Percentiles rank a stretch among this genome's conserved stretches.
These are phyloP conservation scores for Boletus albobrunnescens DNA, from an alignment of 1,284 basidiomycete genomes.

Conservation along the genomic window DNA sequence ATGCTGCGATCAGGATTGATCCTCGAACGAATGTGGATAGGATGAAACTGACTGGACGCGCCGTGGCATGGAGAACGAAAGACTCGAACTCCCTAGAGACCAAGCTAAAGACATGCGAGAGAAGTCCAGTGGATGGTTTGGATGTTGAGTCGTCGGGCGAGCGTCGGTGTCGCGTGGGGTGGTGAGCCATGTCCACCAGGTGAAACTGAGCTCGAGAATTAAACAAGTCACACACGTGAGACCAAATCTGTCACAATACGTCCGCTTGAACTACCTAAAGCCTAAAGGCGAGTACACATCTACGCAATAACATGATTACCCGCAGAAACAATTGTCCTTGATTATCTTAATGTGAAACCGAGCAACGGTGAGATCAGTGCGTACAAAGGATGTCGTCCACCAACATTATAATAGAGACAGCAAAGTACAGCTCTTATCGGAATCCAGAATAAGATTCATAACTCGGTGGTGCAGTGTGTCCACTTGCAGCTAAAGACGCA, in stretches of 20 bases:
- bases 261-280: not conserved
- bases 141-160: not conserved
- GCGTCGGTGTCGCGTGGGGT: constrained; percentile 13
- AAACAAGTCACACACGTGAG: constrained; percentile 19
- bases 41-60: constrained; percentile 32
- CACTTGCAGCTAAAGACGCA: constrained; percentile 38
- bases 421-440: constrained; percentile 12
- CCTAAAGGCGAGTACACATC: constrained; percentile 9
- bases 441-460: constrained; percentile 46
- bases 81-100: constrained; percentile 68
- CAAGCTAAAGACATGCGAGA: constrained; percentile 64
- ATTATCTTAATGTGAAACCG: constrained; percentile 10
- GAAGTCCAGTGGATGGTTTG: constrained; percentile 37
- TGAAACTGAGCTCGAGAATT: not conserved
- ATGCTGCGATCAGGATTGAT: constrained; percentile 8
- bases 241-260: constrained; percentile 14
- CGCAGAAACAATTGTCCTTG: constrained; percentile 12
- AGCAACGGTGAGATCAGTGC: constrained; percentile 8
- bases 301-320: constrained; percentile 4
- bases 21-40: not conserved
- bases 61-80: constrained; percentile 61
- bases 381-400: constrained; percentile 15
- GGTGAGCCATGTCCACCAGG: constrained; percentile 10
- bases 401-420: not conserved
- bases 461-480: constrained; percentile 39